Conservation (phyloP, 108 stramenopile species). For the Stephanodiscus minutulus region DNA sequence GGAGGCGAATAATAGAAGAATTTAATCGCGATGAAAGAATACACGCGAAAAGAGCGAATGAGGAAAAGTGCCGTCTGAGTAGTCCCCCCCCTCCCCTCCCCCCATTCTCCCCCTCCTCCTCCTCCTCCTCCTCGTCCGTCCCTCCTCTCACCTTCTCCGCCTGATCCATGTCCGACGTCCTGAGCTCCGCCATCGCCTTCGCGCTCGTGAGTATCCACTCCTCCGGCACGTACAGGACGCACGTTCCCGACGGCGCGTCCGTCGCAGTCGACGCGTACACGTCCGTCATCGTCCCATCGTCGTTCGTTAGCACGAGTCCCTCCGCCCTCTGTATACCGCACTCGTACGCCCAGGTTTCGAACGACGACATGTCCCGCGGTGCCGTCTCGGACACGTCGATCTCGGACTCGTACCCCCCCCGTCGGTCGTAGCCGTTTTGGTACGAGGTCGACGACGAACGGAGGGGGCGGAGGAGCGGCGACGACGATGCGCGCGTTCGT, state of each 20-base stretch:
- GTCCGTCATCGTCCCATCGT: slow-evolving; percentile 34
- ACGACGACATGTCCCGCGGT: slow-evolving; percentile 35
- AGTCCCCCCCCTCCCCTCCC: too few relatives aligned
- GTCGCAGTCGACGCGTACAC: slow-evolving; percentile 31
- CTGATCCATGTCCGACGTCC: slow-evolving; percentile 13
- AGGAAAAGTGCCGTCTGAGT: too few relatives aligned
- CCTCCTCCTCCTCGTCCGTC: too few relatives aligned
- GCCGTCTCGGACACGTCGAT: slow-evolving; percentile 44
- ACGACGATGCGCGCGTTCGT: too few relatives aligned
- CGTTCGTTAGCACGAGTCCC: slow-evolving; percentile 28
- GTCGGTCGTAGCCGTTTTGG: background rate
- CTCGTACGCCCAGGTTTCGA: slow-evolving; percentile 40
- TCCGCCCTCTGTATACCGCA: slow-evolving; percentile 32
- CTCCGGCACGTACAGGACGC: slow-evolving; percentile 45
- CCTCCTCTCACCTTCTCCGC: slow-evolving; percentile 30
- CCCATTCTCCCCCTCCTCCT: too few relatives aligned
- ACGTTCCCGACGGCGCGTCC: slow-evolving; percentile 37
- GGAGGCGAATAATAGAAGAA: too few relatives aligned
- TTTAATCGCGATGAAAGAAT: too few relatives aligned
- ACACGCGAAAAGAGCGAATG: too few relatives aligned
- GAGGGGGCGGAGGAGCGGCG: too few relatives aligned
- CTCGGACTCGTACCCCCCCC: background rate
- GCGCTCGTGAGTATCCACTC: slow-evolving; percentile 33
- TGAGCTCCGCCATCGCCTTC: slow-evolving; percentile 40
- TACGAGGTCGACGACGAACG: background rate